Evolutionary conservation across 2,329 filamentous ascomycete species (phyloP).

Genomic region (Tolypocladium sp.): DNA sequence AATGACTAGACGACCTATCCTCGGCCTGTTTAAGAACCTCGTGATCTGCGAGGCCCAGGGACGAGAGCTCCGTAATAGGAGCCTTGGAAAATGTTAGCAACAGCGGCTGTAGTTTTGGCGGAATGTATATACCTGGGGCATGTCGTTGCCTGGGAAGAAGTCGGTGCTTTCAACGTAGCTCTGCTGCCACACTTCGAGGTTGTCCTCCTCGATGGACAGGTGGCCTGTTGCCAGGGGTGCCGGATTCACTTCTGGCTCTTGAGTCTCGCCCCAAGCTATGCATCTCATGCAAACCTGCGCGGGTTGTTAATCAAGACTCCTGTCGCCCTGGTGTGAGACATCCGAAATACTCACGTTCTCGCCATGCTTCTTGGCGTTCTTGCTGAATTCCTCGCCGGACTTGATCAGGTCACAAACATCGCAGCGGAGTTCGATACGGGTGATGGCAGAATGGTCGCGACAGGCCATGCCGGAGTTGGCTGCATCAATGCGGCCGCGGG

Average conservation of each 20-base stretch:
- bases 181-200: slow-evolving; percentile 4
- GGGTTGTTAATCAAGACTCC: slow-evolving; percentile 1
- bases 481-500: slow-evolving; percentile 10
- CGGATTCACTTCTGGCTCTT: slow-evolving; percentile 22
- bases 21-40: background rate
- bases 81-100: slow-evolving; percentile 12
- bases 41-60: slow-evolving; percentile 11
- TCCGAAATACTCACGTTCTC: slow-evolving; percentile 16
- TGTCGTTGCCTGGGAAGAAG: slow-evolving; percentile 15
- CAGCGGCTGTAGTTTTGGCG: too few species aligned
- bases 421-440: slow-evolving; percentile 18
- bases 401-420: slow-evolving; percentile 19
- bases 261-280: slow-evolving; percentile 24
- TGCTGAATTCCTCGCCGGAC: slow-evolving; percentile 18
- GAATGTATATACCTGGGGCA: slow-evolving; percentile 9
- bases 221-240: slow-evolving; percentile 21
- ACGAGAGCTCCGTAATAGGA: slow-evolving; percentile 13
- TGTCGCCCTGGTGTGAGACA: background rate
- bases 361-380: slow-evolving; percentile 15
- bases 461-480: slow-evolving; percentile 27
- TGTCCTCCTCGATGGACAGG: slow-evolving; percentile 19
- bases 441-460: slow-evolving; percentile 19
- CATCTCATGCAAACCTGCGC: slow-evolving; percentile 24
- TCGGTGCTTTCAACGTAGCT: slow-evolving; percentile 8
- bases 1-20: background rate